Conservation (phyloP, 169 alveolate genomes). For the Plasmodium vinckei region DNA sequence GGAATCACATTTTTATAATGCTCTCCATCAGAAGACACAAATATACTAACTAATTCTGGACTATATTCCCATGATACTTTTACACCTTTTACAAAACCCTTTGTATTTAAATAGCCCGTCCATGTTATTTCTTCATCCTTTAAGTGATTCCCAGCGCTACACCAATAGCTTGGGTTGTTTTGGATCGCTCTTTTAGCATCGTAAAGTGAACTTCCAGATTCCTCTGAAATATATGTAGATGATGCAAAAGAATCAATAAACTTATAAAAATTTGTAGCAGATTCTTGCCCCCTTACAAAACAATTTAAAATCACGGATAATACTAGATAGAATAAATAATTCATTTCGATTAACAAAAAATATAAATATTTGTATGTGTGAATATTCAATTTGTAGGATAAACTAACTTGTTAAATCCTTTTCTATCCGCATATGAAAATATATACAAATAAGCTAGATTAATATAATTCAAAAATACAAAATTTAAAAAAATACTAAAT, state of each 20-base stretch:
- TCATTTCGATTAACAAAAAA: conserved; percentile 29
- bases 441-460: too few species aligned
- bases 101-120: conserved; percentile 89
- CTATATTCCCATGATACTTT: conserved; percentile 89
- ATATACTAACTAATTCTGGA: conserved; percentile 84
- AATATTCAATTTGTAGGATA: conserved; percentile 1
- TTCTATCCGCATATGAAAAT: too few species aligned
- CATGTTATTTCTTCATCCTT: conserved; percentile 83
- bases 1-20: conserved; percentile 88
- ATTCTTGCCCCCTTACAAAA: conserved; percentile 64
- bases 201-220: conserved; percentile 76
- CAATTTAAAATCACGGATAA: conserved; percentile 29
- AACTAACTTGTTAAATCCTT: background rate
- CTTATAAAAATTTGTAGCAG: conserved; percentile 80
- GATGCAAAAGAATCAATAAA: conserved; percentile 83
- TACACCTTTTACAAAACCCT: conserved; percentile 85
- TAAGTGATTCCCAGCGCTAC: conserved; percentile 88
- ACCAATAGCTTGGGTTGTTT: conserved; percentile 90
- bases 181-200: conserved; percentile 86
- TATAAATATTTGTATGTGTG: background rate
- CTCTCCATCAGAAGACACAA: conserved; percentile 88
- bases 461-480: too few species aligned
- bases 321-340: conserved; percentile 29
- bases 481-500: too few species aligned
- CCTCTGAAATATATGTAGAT: conserved; percentile 80